These are phyloP conservation scores for Phlebiopsis flavidoalba DNA, from an alignment of 768 basidiomycete species.

Conservation along the genomic window DNA sequence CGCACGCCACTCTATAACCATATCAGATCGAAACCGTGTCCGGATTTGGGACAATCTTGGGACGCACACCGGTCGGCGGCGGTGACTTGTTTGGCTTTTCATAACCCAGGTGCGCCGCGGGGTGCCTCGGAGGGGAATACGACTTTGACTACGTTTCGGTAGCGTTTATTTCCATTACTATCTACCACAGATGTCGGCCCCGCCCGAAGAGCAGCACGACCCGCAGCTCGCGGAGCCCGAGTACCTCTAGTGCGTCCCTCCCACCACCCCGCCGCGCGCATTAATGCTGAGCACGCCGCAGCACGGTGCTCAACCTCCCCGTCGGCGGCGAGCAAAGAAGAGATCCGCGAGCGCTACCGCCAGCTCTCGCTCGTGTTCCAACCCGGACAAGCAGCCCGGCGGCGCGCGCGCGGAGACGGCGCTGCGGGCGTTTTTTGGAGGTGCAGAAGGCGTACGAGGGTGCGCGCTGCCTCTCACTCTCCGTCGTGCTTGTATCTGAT, in stretches of 20 bases:
- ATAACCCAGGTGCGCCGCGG: neutral
- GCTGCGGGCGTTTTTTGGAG: conserved; percentile 60
- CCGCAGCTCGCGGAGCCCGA: conserved; percentile 9
- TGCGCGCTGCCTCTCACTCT: conserved; percentile 19
- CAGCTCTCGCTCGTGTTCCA: conserved; percentile 71
- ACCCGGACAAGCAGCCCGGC: conserved; percentile 79
- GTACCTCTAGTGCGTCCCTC: conserved; percentile 17
- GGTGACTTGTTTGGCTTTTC: neutral
- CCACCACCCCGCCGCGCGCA: no score
- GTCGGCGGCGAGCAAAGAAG: conserved; percentile 54
- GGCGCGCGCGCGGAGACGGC: conserved; percentile 52
- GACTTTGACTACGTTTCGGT: neutral
- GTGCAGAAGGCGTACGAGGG: conserved; percentile 84
- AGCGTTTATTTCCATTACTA: neutral
- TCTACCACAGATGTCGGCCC: neutral
- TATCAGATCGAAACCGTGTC: neutral
- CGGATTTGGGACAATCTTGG: neutral
- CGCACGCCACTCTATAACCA: neutral
- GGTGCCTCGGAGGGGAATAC: no score
- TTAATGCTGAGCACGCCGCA: no score
- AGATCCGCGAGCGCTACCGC: conserved; percentile 72
- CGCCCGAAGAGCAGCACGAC: neutral
- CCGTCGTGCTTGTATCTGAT: no score
- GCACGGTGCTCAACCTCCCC: conserved; percentile 68
- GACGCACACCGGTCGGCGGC: neutral